Conservation (phyloP, 176 grass and related monocot genomes). For the Lolium rigidum region DNA sequence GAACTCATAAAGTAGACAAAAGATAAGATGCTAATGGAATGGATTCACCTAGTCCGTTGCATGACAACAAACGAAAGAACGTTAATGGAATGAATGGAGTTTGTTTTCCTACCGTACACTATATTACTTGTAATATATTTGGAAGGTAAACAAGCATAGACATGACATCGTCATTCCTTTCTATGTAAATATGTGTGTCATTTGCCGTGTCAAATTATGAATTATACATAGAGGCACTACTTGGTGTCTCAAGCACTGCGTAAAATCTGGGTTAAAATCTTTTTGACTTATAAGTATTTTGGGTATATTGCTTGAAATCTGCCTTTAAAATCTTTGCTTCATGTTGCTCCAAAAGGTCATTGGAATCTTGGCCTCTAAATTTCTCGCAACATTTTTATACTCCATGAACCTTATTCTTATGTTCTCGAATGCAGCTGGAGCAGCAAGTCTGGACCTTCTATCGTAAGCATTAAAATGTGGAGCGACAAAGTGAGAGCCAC, state of each 20-base stretch:
- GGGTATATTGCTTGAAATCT: not conserved
- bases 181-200: not conserved
- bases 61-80: not conserved
- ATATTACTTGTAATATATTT: not conserved
- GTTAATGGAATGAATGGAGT: not conserved
- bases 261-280: not conserved
- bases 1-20: not conserved
- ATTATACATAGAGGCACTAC: not conserved
- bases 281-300: not conserved
- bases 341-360: not conserved
- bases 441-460: slow-evolving; percentile 24
- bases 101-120: not conserved
- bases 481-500: not conserved
- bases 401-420: not conserved
- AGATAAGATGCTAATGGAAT: slow-evolving; percentile 4
- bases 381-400: not conserved
- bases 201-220: not conserved
- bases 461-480: slow-evolving; percentile 37
- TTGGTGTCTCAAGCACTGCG: not conserved
- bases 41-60: not conserved
- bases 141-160: not conserved
- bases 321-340: not conserved
- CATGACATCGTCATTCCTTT: not conserved
- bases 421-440: slow-evolving; percentile 56
- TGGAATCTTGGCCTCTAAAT: no score